Evolutionary conservation across 192 early-diverging fungal genomes (phyloP), one percentile per base, ranked within the genome.

Genomic region (Umbelopsis sp.): DNA sequence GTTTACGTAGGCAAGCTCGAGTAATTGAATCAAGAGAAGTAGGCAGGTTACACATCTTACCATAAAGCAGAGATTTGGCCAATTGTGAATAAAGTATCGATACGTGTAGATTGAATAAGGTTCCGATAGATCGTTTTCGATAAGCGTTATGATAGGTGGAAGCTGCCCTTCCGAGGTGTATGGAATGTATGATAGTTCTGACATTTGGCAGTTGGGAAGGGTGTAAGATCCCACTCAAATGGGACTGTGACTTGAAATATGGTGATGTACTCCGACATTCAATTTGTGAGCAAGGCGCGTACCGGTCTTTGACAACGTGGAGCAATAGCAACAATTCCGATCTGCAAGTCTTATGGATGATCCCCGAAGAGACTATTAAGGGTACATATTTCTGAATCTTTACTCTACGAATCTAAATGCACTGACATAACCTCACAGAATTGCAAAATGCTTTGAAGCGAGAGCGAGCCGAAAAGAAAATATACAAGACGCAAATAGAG

Each of bases 81-180:
- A 96, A 44, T 92, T 91, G 66, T 94, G 91, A 4, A 98, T 86
- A 74, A 98, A 98, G 75, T 94, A 99, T 36, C 97, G 91, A 80
- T 98, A 99, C 1, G 97, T 98, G 77, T 96, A 99, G 49, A 99
- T 90, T 9, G 96, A 93, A 76, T 99, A 99, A 2, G 97, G 96
- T 71, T 99, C 97, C 4, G 96, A 97, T 14, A 99, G 87, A 73
- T 97, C 96, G n/a, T 90, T 89, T 66, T 97, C 95, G 38, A 98
- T 95, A 47, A 98, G 84, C 11, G 73, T 72, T 59, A 91, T 91
- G 14, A 97, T 95, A 2, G 82, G 80, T 17, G 86, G 80, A 17
- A 98, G 84, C 70, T 98, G 92, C 16, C 79, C 70, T 71, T 98
- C 97, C 1, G 79, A 85, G 50, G 85, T 72, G 78, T 95, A 97